Percentiles rank a stretch among this genome's conserved stretches.
These are phyloP conservation scores for Calonectria naviculata DNA, from an alignment of 2,329 filamentous ascomycete genomes.

Conservation along the genomic window DNA sequence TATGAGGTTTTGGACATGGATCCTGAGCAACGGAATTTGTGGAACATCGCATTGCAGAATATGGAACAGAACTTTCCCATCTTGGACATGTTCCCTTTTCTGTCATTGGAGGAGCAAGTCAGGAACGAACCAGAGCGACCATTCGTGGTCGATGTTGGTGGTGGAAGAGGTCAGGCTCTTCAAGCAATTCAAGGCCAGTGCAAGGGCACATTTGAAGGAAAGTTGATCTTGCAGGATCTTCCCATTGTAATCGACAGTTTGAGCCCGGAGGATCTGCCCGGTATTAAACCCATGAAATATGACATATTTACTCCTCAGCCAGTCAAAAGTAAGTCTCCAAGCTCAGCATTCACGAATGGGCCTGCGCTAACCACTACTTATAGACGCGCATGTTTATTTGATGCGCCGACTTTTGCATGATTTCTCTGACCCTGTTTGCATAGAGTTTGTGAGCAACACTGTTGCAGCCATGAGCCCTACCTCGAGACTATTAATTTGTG, in stretches of 20 bases:
- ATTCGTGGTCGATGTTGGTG: slow-evolving; percentile 44
- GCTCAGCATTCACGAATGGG: neutral
- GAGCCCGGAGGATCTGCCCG: slow-evolving; percentile 34
- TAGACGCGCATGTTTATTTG: slow-evolving; percentile 43
- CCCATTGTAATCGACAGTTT: slow-evolving; percentile 43
- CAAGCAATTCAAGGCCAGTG: slow-evolving; percentile 38
- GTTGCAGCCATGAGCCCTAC: slow-evolving; percentile 39
- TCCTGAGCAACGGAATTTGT: slow-evolving; percentile 37
- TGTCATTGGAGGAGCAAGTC: slow-evolving; percentile 37
- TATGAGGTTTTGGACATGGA: slow-evolving; percentile 43
- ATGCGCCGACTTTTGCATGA: slow-evolving; percentile 44
- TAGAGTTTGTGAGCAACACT: slow-evolving; percentile 38
- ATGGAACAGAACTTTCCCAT: slow-evolving; percentile 45
- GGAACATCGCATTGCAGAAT: slow-evolving; percentile 41
- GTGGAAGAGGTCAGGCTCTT: slow-evolving; percentile 42
- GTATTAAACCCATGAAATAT: slow-evolving; percentile 38
- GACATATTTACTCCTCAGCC: slow-evolving; percentile 41
- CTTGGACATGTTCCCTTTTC: slow-evolving; percentile 44
- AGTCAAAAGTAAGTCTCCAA: slow-evolving; percentile 34
- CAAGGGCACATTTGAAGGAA: slow-evolving; percentile 36
- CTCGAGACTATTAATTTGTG: slow-evolving; percentile 44
- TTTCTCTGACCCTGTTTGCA: slow-evolving; percentile 40
- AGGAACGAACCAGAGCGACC: slow-evolving; percentile 40
- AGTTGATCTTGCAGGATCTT: slow-evolving; percentile 46
- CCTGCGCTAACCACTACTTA: neutral